Conservation (phyloP, 2,329 filamentous ascomycete species). For the Fulvia fulva region DNA sequence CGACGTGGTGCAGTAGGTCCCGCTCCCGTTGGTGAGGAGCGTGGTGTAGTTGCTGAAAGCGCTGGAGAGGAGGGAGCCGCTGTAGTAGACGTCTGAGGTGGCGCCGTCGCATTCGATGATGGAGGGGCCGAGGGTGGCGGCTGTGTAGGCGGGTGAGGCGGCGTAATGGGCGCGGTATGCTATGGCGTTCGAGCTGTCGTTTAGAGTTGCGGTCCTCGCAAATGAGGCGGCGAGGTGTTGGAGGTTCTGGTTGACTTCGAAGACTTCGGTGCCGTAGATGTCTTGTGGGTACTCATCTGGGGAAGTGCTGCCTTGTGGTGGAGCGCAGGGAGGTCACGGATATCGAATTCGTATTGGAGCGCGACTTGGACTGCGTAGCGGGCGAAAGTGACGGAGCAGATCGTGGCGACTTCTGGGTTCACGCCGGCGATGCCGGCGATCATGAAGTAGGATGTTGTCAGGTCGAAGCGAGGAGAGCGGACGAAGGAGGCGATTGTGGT, state of each 20-base stretch:
- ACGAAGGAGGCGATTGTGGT: conserved; percentile 60
- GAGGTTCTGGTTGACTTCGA: conserved; percentile 39
- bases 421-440: conserved; percentile 71
- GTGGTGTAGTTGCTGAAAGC: conserved; percentile 63
- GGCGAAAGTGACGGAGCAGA: conserved; percentile 63
- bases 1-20: conserved; percentile 65
- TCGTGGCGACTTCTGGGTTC: conserved; percentile 61
- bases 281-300: conserved; percentile 44
- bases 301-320: conserved; percentile 59
- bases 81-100: conserved; percentile 70
- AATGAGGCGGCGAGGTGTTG: conserved; percentile 34
- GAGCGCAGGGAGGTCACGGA: conserved; percentile 64
- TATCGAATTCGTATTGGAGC: conserved; percentile 71
- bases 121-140: conserved; percentile 47
- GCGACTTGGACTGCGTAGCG: conserved; percentile 70
- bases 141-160: conserved; percentile 34
- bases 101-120: conserved; percentile 64
- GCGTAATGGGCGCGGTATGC: conserved; percentile 39
- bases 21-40: conserved; percentile 64
- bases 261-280: conserved; percentile 43
- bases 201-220: conserved; percentile 34
- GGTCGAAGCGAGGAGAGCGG: conserved; percentile 60
- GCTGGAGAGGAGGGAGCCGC: conserved; percentile 56
- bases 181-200: conserved; percentile 35
- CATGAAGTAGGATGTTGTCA: conserved; percentile 66